Percentiles rank a stretch among this genome's conserved stretches.
These are phyloP conservation scores for Candida parachauliodes DNA, from an alignment of 805 yeast species.

Conservation along the genomic window DNA sequence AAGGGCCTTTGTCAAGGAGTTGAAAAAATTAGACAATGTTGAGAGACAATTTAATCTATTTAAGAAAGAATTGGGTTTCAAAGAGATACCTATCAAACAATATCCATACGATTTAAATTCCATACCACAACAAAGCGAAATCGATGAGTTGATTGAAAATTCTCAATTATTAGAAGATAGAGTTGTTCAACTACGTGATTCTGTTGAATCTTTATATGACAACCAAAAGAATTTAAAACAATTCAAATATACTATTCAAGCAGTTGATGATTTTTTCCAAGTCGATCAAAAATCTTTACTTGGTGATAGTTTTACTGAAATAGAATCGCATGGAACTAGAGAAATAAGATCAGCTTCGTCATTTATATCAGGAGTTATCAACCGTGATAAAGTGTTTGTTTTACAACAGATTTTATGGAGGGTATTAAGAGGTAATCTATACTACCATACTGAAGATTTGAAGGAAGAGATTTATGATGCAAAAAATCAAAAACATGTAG, in stretches of 20 bases:
- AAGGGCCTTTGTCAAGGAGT: slow-evolving; percentile 84
- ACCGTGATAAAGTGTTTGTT: slow-evolving; percentile 62
- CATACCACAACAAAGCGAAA: slow-evolving; percentile 48
- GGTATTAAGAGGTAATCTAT: slow-evolving; percentile 87
- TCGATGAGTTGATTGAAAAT: slow-evolving; percentile 66
- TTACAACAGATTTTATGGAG: slow-evolving; percentile 89
- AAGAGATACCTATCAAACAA: slow-evolving; percentile 35
- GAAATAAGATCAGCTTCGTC: slow-evolving; percentile 18
- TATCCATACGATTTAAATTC: slow-evolving; percentile 23
- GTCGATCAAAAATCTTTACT: slow-evolving; percentile 18
- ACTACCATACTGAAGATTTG: slow-evolving; percentile 69
- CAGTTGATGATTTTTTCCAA: slow-evolving; percentile 34
- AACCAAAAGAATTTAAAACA: slow-evolving; percentile 69
- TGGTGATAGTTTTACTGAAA: slow-evolving; percentile 23
- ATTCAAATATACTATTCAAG: slow-evolving; percentile 49
- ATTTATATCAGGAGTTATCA: slow-evolving; percentile 79
- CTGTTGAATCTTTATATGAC: slow-evolving; percentile 59
- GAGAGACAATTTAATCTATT: slow-evolving; percentile 66
- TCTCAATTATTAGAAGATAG: slow-evolving; percentile 71
- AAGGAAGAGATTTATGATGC: slow-evolving; percentile 65
- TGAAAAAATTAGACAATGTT: slow-evolving; percentile 78
- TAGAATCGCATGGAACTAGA: slow-evolving; percentile 25
- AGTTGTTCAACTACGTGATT: slow-evolving; percentile 64
- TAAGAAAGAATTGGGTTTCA: slow-evolving; percentile 47
- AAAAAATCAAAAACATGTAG: slow-evolving; percentile 51